Percentiles rank a stretch among this genome's conserved stretches.
Evolutionary conservation across 2,329 filamentous ascomycete genomes (phyloP).

Genomic region (Talaromyces funiculosus): DNA sequence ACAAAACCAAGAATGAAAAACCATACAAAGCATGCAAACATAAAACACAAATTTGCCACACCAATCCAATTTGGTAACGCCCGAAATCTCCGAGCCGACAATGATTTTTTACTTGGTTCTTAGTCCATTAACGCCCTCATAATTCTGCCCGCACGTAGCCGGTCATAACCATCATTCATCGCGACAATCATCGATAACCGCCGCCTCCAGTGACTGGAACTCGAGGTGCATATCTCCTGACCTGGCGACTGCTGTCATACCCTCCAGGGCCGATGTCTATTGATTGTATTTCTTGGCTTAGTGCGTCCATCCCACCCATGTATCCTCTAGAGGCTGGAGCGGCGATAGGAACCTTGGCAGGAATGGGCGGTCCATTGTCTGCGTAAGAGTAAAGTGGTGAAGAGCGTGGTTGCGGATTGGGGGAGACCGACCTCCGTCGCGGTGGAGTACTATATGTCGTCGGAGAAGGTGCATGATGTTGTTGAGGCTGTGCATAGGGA

Average conservation of each 20-base stretch:
- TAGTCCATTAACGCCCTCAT: neutral
- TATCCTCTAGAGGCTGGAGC: conserved; percentile 25
- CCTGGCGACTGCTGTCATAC: conserved; percentile 26
- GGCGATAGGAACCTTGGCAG: conserved; percentile 38
- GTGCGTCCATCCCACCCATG: conserved; percentile 39
- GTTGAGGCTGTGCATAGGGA: conserved; percentile 18
- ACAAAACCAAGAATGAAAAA: neutral
- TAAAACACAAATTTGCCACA: neutral
- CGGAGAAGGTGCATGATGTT: conserved; percentile 17
- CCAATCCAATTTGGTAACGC: conserved; percentile 6
- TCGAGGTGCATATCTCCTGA: conserved; percentile 29
- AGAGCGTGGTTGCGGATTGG: conserved; percentile 17
- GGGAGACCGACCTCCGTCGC: conserved; percentile 15
- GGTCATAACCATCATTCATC: neutral
- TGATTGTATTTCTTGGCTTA: conserved; percentile 53
- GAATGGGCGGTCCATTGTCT: conserved; percentile 35
- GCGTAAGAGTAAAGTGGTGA: conserved; percentile 27
- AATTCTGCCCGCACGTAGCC: neutral
- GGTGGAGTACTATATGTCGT: conserved; percentile 11
- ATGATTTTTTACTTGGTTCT: neutral
- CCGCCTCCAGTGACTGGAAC: conserved; percentile 15
- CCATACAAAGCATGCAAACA: neutral
- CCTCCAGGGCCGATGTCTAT: conserved; percentile 44
- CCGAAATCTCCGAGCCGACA: neutral
- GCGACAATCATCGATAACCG: conserved; percentile 5